Base-by-base conservation (phyloP, 495 filamentous ascomycete genomes). In the Trypethelium eluteriae region DNA sequence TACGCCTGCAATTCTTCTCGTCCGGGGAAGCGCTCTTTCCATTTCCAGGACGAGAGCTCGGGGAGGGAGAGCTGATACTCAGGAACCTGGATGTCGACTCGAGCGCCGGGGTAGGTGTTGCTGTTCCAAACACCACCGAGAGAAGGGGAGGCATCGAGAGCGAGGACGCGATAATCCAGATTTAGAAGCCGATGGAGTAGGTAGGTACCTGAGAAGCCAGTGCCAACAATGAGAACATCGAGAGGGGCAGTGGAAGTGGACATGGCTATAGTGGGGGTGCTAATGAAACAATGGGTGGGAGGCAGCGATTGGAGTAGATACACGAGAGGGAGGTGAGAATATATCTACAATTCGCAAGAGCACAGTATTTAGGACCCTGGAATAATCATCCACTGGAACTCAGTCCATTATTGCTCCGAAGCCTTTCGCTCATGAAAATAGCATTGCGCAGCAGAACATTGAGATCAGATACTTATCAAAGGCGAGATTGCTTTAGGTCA, bases 71-170 rank as follows among this genome's bases (percentile, higher is more conserved):
- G 57, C 53, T 70, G 67, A 63, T 75, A 74, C 38, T 71, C 68
- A 12, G 72, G 72, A 1, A 63, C 65, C 62, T 72, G 72, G 32
- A 53, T 61, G 61, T 75, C 73, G 34, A 74, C 72, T 5, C 70
- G 62, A 7, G 79, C 80, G 18, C 81, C 79, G 3, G 83, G 83
- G 66, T 85, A 86, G 32, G 78, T 69, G 67, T 83, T 85, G 80
- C 79, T 81, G 62, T 79, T 70, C 83, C 82, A 84, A n/a, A 78
- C 76, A 7, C 83, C 83, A 2, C 83, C 83, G 62, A 81, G 74
- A 59, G 76, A 76, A 14, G 69, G 67, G 18, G 80, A 82, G 1
- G 80, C 76, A 63, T 86, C 84, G 61, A 81, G 77, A 12, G 82
- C 57, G 12, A 77, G 77, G n/a, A 76, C 76, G 7, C 70, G 75